These are phyloP conservation scores for Blastobotrys terrestris DNA, from an alignment of 805 yeast species.

Conservation along the genomic window DNA sequence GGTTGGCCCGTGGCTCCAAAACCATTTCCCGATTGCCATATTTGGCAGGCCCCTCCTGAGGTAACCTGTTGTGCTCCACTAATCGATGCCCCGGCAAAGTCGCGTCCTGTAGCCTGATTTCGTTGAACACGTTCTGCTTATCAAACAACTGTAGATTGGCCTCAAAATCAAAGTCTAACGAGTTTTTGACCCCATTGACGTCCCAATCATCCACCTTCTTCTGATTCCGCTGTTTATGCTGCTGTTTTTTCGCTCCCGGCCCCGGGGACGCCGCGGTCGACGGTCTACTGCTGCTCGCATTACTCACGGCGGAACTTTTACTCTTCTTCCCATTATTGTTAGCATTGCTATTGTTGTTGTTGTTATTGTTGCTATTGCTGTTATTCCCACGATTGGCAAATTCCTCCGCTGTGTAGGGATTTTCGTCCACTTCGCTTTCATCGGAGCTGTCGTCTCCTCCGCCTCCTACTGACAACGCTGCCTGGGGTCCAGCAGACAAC, in stretches of 20 bases:
- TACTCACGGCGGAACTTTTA: neutral
- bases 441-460: constrained; percentile 3
- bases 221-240: constrained; percentile 1
- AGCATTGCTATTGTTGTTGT: neutral
- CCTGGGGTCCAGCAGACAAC: constrained; percentile 4
- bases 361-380: neutral
- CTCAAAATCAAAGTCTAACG: constrained; percentile 75
- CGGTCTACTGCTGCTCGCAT: neutral
- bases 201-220: constrained; percentile 14
- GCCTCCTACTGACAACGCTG: neutral
- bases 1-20: constrained; percentile 29
- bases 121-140: constrained; percentile 71
- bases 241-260: neutral
- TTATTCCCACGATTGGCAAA: constrained; percentile 1
- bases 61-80: constrained; percentile 61
- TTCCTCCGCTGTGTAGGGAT: constrained; percentile 11
- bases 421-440: constrained; percentile 9
- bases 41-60: constrained; percentile 30
- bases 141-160: constrained; percentile 77
- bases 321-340: neutral
- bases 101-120: constrained; percentile 59
- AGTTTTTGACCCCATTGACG: constrained; percentile 40
- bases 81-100: constrained; percentile 55
- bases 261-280: neutral
- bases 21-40: constrained; percentile 73